Base-by-base conservation (phyloP, 2,329 filamentous ascomycete genomes). In the Metarhizium anisopliae region DNA sequence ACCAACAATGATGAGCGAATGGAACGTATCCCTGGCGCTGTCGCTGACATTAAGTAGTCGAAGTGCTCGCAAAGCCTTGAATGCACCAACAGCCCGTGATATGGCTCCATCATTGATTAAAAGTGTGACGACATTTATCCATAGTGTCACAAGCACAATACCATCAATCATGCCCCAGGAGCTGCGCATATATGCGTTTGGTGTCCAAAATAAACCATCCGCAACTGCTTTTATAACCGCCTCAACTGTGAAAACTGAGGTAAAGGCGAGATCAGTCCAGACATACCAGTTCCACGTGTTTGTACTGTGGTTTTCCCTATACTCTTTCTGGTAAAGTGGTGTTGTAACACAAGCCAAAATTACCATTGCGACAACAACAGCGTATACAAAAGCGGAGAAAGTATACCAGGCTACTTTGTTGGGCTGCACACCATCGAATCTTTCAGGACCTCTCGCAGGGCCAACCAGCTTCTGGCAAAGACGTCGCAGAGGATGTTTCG, bases 81-180 rank as follows among this genome's bases (percentile, higher is more conserved):
- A 97, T 16, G 94, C 94, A 29, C 94, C 95, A 42, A 97, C 89
- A 18, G 91, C 90, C 68, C 94, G 81, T 5, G 93, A 95, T 55
- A 96, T 86, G 55, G 86, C 86, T 47, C 90, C 90, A 61, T 95
- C 88, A 55, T 91, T 85, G 65, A 82, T 81, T 54, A 99, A 78
- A 1, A 93, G 84, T 0, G 92, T 94, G 50, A 86, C 77, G 52
- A 99, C 90, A 65, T 95, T 97, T 67, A 96, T 87, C 93, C 94
- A 97, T 8, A 99, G 81, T 0, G 94, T 97, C 55, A 96, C 76
- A 53, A 99, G 77, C 61, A 99, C 94, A 49, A 97, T 72, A 0
- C 87, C 90, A 67, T 99, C 94, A 61, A 99, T 96, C 59, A 96
- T 85, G 6, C 94, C 95, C 94, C 94, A 99, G 0, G 92, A 93